Conservation (phyloP, 1,139 yeast species). For the Protomyces gravidus region DNA sequence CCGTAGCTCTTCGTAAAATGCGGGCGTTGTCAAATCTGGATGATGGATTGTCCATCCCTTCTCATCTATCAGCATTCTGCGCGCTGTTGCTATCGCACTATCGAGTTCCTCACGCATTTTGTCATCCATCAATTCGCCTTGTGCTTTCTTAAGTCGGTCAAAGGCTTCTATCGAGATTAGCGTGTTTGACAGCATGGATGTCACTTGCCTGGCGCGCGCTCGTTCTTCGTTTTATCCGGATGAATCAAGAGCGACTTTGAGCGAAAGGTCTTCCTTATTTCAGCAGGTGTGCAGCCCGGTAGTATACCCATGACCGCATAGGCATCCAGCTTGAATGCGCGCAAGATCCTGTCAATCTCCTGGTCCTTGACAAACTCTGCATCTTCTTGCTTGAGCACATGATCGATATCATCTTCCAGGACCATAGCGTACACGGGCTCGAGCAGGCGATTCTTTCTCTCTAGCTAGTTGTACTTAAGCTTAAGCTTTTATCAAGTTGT, state of each 20-base stretch:
- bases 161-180: conserved; percentile 58
- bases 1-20: conserved; percentile 45
- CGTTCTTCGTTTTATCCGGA: conserved; percentile 60
- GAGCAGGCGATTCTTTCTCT: too few relatives aligned
- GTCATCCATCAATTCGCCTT: conserved; percentile 41
- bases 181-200: neutral
- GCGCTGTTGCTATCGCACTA: conserved; percentile 46
- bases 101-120: conserved; percentile 43
- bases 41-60: conserved; percentile 46
- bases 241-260: conserved; percentile 61
- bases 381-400: conserved; percentile 22
- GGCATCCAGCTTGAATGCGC: conserved; percentile 50
- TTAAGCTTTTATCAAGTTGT: too few relatives aligned
- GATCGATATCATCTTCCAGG: conserved; percentile 11
- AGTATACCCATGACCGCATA: conserved; percentile 55
- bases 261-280: conserved; percentile 51
- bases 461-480: too few relatives aligned
- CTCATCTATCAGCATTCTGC: conserved; percentile 46
- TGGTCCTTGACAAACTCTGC: conserved; percentile 42
- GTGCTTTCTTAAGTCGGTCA: conserved; percentile 48
- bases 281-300: conserved; percentile 46
- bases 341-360: conserved; percentile 55
- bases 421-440: too few relatives aligned
- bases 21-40: conserved; percentile 41
- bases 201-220: conserved; percentile 14